Conservation (phyloP, 352 stramenopile genomes). For the Phytophthora megakarya region DNA sequence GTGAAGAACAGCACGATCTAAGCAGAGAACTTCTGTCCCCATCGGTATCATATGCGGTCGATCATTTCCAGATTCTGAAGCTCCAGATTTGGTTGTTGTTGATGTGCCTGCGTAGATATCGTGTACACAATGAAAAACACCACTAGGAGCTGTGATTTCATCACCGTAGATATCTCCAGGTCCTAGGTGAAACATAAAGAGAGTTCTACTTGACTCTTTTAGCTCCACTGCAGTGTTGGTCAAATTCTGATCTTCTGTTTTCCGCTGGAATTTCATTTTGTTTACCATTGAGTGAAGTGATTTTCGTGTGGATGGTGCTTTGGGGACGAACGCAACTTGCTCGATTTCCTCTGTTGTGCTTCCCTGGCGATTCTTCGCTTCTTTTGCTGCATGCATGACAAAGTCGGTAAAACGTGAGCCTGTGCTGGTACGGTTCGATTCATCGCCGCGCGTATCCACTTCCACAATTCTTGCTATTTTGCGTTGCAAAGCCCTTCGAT, state of each 20-base stretch:
- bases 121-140: slow-evolving; percentile 41
- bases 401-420: slow-evolving; percentile 49
- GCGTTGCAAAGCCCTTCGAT: slow-evolving; percentile 22
- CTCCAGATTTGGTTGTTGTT: background rate
- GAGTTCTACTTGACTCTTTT: slow-evolving; percentile 24
- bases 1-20: slow-evolving; percentile 43
- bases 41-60: background rate
- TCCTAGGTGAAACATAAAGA: slow-evolving; percentile 48
- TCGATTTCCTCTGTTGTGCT: background rate
- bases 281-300: slow-evolving; percentile 33
- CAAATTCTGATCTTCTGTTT: slow-evolving; percentile 3
- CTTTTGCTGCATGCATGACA: slow-evolving; percentile 48
- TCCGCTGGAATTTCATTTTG: slow-evolving; percentile 31
- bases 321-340: background rate
- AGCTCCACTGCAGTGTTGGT: slow-evolving; percentile 5
- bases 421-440: slow-evolving; percentile 1
- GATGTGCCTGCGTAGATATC: slow-evolving; percentile 42
- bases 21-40: slow-evolving; percentile 41
- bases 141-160: slow-evolving; percentile 43
- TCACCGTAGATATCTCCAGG: slow-evolving; percentile 61
- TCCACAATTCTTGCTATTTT: slow-evolving; percentile 34
- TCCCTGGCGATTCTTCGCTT: slow-evolving; percentile 1
- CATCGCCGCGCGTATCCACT: slow-evolving; percentile 13
- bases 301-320: slow-evolving; percentile 5
- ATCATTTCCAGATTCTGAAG: background rate